Base-by-base conservation (phyloP, 345 rosid species). In the Citrus cavaleriei region DNA sequence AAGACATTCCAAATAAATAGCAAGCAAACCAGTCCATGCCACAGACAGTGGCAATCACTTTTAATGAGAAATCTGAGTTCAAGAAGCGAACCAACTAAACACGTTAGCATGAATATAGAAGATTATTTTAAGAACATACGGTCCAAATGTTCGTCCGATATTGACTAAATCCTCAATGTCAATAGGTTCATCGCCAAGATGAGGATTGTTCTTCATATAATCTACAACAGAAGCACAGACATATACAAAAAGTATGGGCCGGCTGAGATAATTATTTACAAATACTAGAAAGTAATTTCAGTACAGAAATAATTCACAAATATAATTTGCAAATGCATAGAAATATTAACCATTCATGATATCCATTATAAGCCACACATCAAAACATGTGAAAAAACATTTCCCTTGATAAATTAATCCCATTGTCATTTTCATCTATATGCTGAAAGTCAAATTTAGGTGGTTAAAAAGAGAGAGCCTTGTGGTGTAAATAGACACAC, bases 161-260 rank as follows among this genome's bases (percentile, higher is more conserved):
- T 83, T 89, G 79, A 91, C 87, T 91, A 94, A 86, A 84, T 96
- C 99, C 91, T 96, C 99, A 58, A 96, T 94, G 90, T 94, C 98
- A 67, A 91, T 64, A 32, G 99, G 99, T 72, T 91, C 97, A 18
- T 94, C 94, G 37, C 98, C 98, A 46, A 93, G 85, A 70, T 87
- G 87, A 76, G 94, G 88, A 88, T 93, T 96, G 61, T 61, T 60
- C 88, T 86, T 88, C 91, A 93, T 69, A 74, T 80, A 90, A 10
- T 91, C 98, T 96, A 82, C 83, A 84, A 75, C 24, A 80, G 71
- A 84, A 61, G 74, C 64, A 69, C 28, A 79, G 65, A 79, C 35
- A 78, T 69, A 77, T 14, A 8, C 67, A 63, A 25, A 79, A 79
- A 68, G 58, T 24, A 62, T 68, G 9, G 78, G 61, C 32, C 30